These are phyloP conservation scores for Neurospora sp. DNA, from an alignment of 495 filamentous ascomycete species.

Conservation along the genomic window DNA sequence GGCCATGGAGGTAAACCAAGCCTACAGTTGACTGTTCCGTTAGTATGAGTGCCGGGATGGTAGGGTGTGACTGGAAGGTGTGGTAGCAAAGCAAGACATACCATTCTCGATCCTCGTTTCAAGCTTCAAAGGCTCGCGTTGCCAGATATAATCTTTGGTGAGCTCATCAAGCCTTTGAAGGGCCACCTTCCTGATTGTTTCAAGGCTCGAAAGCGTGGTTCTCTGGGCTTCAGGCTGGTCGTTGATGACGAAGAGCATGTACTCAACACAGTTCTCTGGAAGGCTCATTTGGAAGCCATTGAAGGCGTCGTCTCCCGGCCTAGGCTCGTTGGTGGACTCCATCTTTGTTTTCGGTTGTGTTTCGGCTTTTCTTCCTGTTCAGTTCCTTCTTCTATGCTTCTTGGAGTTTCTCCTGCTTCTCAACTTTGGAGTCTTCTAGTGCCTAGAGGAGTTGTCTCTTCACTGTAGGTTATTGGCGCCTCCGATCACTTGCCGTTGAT, in stretches of 20 bases:
- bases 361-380: neutral
- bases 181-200: constrained; percentile 58
- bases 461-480: neutral
- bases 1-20: constrained; percentile 49
- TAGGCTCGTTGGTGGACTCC: constrained; percentile 13
- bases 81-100: constrained; percentile 17
- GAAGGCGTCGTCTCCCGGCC: constrained; percentile 36
- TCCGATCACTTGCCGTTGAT: neutral
- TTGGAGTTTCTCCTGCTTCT: neutral
- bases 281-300: constrained; percentile 61
- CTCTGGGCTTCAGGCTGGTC: constrained; percentile 39
- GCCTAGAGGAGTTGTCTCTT: neutral
- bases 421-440: neutral
- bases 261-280: constrained; percentile 82
- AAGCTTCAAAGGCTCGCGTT: constrained; percentile 66
- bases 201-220: constrained; percentile 41
- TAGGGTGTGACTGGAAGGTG: neutral
- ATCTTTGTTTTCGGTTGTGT: constrained; percentile 2
- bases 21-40: constrained; percentile 14
- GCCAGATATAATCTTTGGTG: constrained; percentile 87
- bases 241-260: constrained; percentile 66
- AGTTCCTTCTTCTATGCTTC: neutral
- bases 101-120: constrained; percentile 47
- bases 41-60: neutral
- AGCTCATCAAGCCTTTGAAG: constrained; percentile 49